Percentiles rank a stretch among this genome's conserved stretches.
Conservation (phyloP, 2,329 filamentous ascomycete genomes). For the Calonectria pteridis region DNA sequence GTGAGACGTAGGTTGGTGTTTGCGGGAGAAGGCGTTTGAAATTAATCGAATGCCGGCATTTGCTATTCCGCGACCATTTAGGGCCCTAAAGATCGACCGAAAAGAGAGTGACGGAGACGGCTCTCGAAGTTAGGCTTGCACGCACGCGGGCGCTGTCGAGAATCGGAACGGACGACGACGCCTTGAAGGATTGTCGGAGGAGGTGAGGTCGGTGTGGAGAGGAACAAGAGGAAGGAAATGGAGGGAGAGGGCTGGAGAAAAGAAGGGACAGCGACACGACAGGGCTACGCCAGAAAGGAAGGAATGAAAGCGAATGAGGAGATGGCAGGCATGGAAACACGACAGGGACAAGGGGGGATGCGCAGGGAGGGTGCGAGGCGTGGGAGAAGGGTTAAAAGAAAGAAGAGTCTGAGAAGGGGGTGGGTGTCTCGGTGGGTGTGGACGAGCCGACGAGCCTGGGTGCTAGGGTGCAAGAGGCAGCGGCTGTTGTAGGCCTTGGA, state of each 20-base stretch:
- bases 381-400: constrained; percentile 33
- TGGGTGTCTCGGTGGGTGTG: constrained; percentile 27
- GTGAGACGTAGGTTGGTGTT: constrained; percentile 32
- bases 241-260: constrained; percentile 46
- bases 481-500: background rate
- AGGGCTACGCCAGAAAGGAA: constrained; percentile 46
- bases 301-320: constrained; percentile 49
- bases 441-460: constrained; percentile 8
- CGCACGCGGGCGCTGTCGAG: constrained; percentile 48
- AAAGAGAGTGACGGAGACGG: constrained; percentile 35
- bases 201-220: constrained; percentile 47
- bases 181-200: constrained; percentile 48
- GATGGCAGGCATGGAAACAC: constrained; percentile 49
- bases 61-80: constrained; percentile 47
- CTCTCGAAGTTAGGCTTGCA: constrained; percentile 40
- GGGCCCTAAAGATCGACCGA: constrained; percentile 45
- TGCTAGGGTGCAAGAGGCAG: constrained; percentile 18
- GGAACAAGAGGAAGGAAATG: constrained; percentile 42
- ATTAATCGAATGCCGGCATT: constrained; percentile 50
- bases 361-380: constrained; percentile 32
- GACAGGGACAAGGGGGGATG: constrained; percentile 44
- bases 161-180: constrained; percentile 49
- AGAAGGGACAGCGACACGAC: constrained; percentile 47
- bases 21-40: constrained; percentile 41
- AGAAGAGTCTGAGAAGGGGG: constrained; percentile 31